Evolutionary conservation across 2,329 filamentous ascomycete genomes (phyloP), one percentile per base, ranked within the genome.

Genomic region (Aspergillus tanneri): DNA sequence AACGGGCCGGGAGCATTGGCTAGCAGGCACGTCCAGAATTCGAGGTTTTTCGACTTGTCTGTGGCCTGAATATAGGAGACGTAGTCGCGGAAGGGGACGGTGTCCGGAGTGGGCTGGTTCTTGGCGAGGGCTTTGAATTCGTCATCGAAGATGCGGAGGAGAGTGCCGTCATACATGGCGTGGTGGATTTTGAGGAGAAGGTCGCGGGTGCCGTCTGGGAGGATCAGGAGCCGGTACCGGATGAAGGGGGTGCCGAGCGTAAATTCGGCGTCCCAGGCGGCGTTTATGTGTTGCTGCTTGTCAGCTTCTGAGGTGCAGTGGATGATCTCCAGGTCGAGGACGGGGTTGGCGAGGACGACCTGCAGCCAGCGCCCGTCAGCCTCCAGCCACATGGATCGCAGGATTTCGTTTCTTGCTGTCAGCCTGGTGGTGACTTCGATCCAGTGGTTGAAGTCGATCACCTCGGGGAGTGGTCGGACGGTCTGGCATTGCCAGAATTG

Each of bases 101-200:
- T 27, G 11, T 7, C 28, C 7, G 45, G 37, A 12, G 22, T 12
- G 19, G 28, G 12, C 19, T 25, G 22, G 3, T 22, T 22, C 35
- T 19, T 23, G 10, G 19, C 25, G 27, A 47, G 32, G 16, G 19
- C 27, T 18, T 16, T 27, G 22, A 47, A 47, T 5, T 47, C 25
- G 10, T 41, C 45, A 16, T 47, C 45, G 28, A 47, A 47, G 16
- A 41, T 41, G 4, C 45, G 37, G 11, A 47, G 45, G n/a, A 47
- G 28, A 4, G 45, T 47, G 5, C 45, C 45, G 27, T 47, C 37
- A 23, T 47, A 47, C 11, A 27, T 23, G 11, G 37, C 45, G 22
- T 47, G 45, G 22, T 47, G 18, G 16, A 47, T 36, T 23, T 47
- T 47, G 28, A 36, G 25, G 28, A 34, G 2, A 9, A 47, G 18